Base-by-base conservation (phyloP, 1,284 basidiomycete species). In the Athelia psychrophila region DNA sequence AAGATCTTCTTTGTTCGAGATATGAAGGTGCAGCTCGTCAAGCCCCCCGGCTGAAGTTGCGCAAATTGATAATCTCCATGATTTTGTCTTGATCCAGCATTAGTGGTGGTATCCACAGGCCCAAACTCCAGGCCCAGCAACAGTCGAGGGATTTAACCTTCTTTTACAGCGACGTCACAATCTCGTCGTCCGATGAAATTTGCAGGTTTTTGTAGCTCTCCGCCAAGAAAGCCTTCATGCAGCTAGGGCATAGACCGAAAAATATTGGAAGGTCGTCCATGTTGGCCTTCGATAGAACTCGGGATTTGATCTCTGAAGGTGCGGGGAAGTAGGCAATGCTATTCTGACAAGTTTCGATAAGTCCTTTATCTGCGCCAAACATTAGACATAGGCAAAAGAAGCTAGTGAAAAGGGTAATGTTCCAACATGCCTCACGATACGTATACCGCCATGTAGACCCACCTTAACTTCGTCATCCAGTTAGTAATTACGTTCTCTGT, bases 241-340 rank as follows among this genome's bases (percentile, higher is more conserved):
- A 59, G 0, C 64, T 63, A 15, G 66, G 64, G 51, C 62, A 66
- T 3, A 66, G 53, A n/a, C 61, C 64, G 27, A 13, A 30, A 13
- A 6, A 5, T 13, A 5, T 30, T 30, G 27, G 6, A 13, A 30
- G n/a, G n/a, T n/a, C n/a, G n/a, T n/a, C n/a, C n/a, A n/a, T n/a
- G n/a, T n/a, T n/a, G n/a, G n/a, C n/a, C n/a, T n/a, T n/a, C n/a
- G n/a, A n/a, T n/a, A n/a, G n/a, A n/a, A n/a, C n/a, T n/a, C n/a
- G n/a, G n/a, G n/a, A n/a, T n/a, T n/a, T n/a, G n/a, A n/a, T n/a
- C n/a, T n/a, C n/a, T n/a, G n/a, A n/a, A n/a, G n/a, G n/a, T n/a
- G n/a, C n/a, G n/a, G n/a, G n/a, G n/a, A n/a, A n/a, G n/a, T n/a
- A n/a, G n/a, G n/a, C n/a, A n/a, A n/a, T n/a, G n/a, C n/a, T n/a